Base-by-base conservation (phyloP, 495 filamentous ascomycete species). In the Annulohypoxylon moriforme region DNA sequence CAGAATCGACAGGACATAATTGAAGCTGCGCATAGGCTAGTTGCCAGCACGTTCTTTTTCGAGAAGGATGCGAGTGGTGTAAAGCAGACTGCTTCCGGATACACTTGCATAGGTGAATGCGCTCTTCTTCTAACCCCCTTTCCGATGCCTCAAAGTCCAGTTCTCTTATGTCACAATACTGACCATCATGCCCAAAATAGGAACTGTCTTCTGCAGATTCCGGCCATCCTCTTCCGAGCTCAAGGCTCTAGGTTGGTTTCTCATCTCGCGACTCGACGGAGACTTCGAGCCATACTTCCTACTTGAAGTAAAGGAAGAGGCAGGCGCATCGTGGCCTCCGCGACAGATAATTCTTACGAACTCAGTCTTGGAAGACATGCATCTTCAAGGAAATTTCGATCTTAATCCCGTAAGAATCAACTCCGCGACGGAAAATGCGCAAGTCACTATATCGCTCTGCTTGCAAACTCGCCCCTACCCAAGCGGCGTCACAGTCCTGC, bases 21-120 rank as follows among this genome's bases (percentile, higher is more conserved):
- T 18, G 78, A 81, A 31, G 64, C 77, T 4, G 80, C 79, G 8
- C 77, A 82, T 57, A 72, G 80, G 14, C 76, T 82, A 5, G 69
- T 82, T 10, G 77, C 79, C 1, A 82, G 80, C 68, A 78, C 76
- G 0, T 82, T 82, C 33, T 82, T 78, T 71, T 81, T 80, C 42
- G 77, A 81, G 56, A 78, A 76, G 67, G 69, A 77, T 16, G 62
- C 61, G 6, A 36, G 60, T 1, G 70, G 67, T 14, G 69, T 77
- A 18, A 76, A 76, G 53, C 76, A 75, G 33, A 65, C 47, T 3
- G 9, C 68, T 36, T 75, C 68, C 2, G 68, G 66, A 9, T 78
- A 65, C 33, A 71, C 47, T 36, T 79, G 73, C 25, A 72, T 67
- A 53, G 79, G 79, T 81, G 71, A 20, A 52, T 60, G 31, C 20